A percentile compares a stretch with the other conserved stretches of the same genome.
Evolutionary conservation across 106 monocot species (phyloP).

Genomic region (Dendrobium officinale): DNA sequence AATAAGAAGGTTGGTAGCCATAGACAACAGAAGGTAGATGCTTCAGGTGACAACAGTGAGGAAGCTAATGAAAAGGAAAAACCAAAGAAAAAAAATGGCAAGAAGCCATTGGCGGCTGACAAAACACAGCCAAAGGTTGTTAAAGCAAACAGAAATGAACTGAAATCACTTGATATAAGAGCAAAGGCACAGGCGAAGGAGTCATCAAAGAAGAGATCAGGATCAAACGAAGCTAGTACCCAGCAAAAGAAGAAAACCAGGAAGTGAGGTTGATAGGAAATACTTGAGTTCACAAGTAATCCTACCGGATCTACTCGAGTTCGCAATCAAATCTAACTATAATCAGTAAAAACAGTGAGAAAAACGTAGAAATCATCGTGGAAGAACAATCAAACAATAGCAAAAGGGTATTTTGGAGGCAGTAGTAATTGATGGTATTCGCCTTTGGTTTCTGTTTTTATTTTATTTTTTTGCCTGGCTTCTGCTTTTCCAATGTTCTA

Average conservation of each 20-base stretch:
- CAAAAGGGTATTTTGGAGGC: not conserved
- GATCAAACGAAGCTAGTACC: not conserved
- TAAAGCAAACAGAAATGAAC: not conserved
- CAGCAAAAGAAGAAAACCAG: not conserved
- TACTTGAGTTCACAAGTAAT: no score
- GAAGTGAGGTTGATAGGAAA: not conserved
- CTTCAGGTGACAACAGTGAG: not conserved
- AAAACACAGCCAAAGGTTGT: not conserved
- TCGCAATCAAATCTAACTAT: no score
- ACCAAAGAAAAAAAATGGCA: not conserved
- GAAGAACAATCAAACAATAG: no score
- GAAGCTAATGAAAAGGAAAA: conserved; percentile 6
- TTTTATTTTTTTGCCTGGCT: not conserved
- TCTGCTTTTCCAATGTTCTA: no score
- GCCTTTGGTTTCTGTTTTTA: not conserved
- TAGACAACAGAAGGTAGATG: conserved; percentile 4
- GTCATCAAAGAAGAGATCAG: conserved; percentile 3
- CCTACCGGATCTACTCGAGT: no score
- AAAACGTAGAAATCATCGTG: no score
- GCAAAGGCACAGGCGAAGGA: not conserved
- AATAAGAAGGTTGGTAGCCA: not conserved
- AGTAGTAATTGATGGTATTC: not conserved
- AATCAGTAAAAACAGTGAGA: no score
- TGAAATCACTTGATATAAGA: not conserved
- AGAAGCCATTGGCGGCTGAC: not conserved